Percentiles rank a stretch among this genome's conserved stretches.
Evolutionary conservation across 495 filamentous ascomycete species (phyloP).

Genomic region (Aspergillus ellipticus): DNA sequence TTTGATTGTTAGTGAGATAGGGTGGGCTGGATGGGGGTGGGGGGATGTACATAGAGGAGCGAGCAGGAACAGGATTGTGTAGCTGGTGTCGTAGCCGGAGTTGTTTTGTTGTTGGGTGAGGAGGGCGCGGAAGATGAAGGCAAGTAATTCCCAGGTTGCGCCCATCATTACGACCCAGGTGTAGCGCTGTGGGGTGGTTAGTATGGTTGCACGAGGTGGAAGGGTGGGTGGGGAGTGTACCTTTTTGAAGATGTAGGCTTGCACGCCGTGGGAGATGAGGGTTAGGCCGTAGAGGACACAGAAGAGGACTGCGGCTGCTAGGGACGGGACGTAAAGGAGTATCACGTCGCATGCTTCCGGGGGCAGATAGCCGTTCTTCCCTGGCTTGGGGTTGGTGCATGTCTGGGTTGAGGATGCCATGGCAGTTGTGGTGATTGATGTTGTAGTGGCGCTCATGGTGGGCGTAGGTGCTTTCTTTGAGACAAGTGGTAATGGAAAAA

Average conservation of each 20-base stretch:
- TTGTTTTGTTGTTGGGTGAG: constrained; percentile 22
- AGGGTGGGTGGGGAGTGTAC: neutral
- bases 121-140: constrained; percentile 36
- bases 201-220: neutral
- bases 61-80: constrained; percentile 25
- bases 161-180: constrained; percentile 54
- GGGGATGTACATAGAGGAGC: constrained; percentile 25
- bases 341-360: constrained; percentile 29
- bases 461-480: neutral
- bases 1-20: neutral
- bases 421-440: neutral
- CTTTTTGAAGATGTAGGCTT: constrained; percentile 29
- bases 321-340: constrained; percentile 27
- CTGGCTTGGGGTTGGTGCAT: constrained; percentile 7
- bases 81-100: constrained; percentile 7
- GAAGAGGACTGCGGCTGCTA: constrained; percentile 35
- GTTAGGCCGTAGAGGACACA: constrained; percentile 32
- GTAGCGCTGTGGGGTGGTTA: constrained; percentile 31
- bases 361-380: constrained; percentile 31
- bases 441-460: neutral
- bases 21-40: neutral
- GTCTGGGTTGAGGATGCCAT: neutral
- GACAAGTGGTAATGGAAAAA: too few species aligned
- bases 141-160: constrained; percentile 41
- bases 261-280: constrained; percentile 26